phyloP scores from a whole-genome alignment of 139 green algal genomes.

The Haematococcus sp. region DNA sequence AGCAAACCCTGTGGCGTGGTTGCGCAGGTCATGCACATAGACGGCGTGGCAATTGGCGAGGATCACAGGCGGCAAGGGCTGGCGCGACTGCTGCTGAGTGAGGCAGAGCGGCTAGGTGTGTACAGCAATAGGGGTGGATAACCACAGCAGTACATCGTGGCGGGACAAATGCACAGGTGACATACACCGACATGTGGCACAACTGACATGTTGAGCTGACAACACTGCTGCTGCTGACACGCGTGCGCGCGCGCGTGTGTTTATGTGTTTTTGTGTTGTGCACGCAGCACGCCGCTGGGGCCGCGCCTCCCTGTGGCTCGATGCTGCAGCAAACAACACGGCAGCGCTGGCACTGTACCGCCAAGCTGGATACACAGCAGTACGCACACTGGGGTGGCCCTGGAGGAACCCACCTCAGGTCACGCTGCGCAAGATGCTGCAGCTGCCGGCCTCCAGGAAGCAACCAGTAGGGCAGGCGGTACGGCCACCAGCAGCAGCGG shows the following conservation, averaged over 20 bases:
- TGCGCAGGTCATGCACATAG: slow-evolving; percentile 9
- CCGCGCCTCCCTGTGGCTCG: slow-evolving; percentile 19
- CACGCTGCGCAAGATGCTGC: too few species aligned
- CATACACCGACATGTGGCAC: too few species aligned
- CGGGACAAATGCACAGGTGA: too few species aligned
- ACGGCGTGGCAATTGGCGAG: slow-evolving; percentile 17
- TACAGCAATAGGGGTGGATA: neutral
- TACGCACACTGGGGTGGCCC: neutral
- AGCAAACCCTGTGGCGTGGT: too few species aligned
- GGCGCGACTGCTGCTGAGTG: slow-evolving; percentile 16
- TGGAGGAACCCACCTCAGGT: too few species aligned
- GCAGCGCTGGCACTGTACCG: slow-evolving; percentile 21
- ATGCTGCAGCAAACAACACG: slow-evolving; percentile 14
- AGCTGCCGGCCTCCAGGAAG: too few species aligned
- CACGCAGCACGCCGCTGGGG: slow-evolving; percentile 11
- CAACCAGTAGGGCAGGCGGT: too few species aligned
- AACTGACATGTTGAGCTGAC: too few species aligned
- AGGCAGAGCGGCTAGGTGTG: slow-evolving; percentile 19
- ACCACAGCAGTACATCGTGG: neutral
- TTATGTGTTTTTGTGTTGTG: too few species aligned
- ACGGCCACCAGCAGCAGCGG: too few species aligned
- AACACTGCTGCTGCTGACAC: too few species aligned
- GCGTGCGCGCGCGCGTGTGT: too few species aligned
- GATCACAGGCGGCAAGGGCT: slow-evolving; percentile 5
- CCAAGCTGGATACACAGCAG: neutral